Conservation (phyloP, 495 filamentous ascomycete species). For the Neurospora sp. region DNA sequence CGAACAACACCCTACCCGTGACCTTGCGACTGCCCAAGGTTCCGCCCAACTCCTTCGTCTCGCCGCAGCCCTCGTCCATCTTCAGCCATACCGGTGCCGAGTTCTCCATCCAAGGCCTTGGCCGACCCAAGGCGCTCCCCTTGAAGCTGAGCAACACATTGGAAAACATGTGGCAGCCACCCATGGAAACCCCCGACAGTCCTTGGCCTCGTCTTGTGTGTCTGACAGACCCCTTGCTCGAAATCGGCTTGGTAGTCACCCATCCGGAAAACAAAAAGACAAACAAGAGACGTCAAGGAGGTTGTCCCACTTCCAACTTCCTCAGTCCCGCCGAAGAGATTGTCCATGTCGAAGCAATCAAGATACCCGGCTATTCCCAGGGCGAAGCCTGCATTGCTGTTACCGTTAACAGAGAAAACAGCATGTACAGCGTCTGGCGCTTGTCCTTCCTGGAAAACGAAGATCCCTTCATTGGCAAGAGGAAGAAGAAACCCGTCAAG, state of each 20-base stretch:
- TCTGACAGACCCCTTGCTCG: conserved; percentile 76
- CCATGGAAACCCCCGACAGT: conserved; percentile 36
- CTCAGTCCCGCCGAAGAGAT: conserved; percentile 68
- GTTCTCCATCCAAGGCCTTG: conserved; percentile 43
- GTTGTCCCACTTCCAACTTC: conserved; percentile 18
- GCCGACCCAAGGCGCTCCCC: conserved; percentile 38
- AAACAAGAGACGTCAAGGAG: conserved; percentile 10
- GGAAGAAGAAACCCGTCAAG: conserved; percentile 34
- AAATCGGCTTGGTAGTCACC: conserved; percentile 75
- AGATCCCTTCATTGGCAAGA: conserved; percentile 40
- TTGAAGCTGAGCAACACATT: conserved; percentile 32
- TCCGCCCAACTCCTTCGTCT: conserved; percentile 75
- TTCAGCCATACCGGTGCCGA: conserved; percentile 37
- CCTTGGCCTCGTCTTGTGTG: conserved; percentile 73
- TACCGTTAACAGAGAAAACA: conserved; percentile 64
- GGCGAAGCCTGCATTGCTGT: conserved; percentile 61
- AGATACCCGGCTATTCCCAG: conserved; percentile 11
- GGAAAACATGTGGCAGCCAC: conserved; percentile 39
- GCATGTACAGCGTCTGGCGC: conserved; percentile 70
- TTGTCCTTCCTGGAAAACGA: conserved; percentile 55
- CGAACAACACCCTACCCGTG: conserved; percentile 27
- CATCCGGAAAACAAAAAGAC: conserved; percentile 21
- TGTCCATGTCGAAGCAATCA: conserved; percentile 51
- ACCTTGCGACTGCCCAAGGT: conserved; percentile 43
- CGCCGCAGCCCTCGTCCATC: conserved; percentile 39